Evolutionary conservation across 495 filamentous ascomycete genomes (phyloP), one percentile per base, ranked within the genome.

Genomic region (Tirmania nivea): DNA sequence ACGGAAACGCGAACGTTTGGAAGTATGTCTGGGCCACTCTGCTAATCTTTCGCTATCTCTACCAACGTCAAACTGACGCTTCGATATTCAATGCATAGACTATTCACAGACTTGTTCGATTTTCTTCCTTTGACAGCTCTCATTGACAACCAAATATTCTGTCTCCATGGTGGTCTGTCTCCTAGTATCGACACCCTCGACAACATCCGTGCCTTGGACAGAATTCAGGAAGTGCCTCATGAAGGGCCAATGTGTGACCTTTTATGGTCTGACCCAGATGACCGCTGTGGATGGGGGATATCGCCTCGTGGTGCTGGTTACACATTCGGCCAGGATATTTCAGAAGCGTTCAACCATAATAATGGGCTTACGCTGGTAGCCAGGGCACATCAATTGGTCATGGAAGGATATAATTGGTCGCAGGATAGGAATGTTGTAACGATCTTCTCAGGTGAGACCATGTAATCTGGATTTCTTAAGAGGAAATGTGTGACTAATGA

Each of bases 121-220:
- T 97, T 88, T 70, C 86, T 97, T 42, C 90, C 90, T 58, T 80
- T 97, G 65, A 97, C 90, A 57, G 90, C 90, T 56, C 78, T 97
- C 57, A 97, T 97, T 71, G 89, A 97, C 71, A 95, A 94, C 71
- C 90, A 97, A 74, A 97, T 97, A 68, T 97, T 97, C 78, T 97
- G 90, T 71, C 79, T 97, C 52, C 90, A 97, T 70, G 90, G 90
- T 61, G 90, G 90, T 56, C 75, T 97, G 53, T 92, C 85, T 52
- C 90, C 90, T 35, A 90, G 83, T 65, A 96, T 97, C 63, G 90
- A 97, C 68, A 96, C 90, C 25, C 79, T 97, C 35, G 90, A 97
- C 71, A 96, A 97, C 68, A 97, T 97, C 65, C 75, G 89, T 57
- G 86, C 86, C 12, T 78, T 97, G 25, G 90, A 97, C 65, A 78